Percentiles rank a stretch among this genome's conserved stretches.
Evolutionary conservation across 2,329 filamentous ascomycete species (phyloP).

Genomic region (Phoma herbarum): DNA sequence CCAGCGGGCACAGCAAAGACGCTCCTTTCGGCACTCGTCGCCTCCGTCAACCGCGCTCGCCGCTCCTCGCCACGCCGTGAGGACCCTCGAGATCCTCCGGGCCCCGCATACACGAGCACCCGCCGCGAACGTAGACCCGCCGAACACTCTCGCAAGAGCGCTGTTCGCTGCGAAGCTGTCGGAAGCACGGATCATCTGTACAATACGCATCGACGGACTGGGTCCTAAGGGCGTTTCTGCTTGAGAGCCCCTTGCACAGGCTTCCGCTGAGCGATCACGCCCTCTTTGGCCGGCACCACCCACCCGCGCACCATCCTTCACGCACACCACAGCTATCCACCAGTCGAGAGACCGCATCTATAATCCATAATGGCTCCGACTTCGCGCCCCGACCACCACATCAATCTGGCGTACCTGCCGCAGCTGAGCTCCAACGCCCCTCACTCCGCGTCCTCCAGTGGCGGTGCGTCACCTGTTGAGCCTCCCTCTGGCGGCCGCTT

Average conservation of each 20-base stretch:
- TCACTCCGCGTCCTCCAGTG: conserved; percentile 80
- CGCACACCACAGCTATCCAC: conserved; percentile 13
- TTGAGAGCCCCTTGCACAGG: conserved; percentile 27
- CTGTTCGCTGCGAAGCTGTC: conserved; percentile 19
- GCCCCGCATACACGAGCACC: conserved; percentile 14
- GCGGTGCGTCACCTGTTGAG: conserved; percentile 83
- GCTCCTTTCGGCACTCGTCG: conserved; percentile 36
- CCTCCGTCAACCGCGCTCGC: conserved; percentile 20
- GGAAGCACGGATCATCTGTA: conserved; percentile 4
- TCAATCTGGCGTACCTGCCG: conserved; percentile 82
- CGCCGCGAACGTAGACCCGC: conserved; percentile 2
- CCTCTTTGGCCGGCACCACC: conserved; percentile 54
- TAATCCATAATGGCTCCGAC: conserved; percentile 93
- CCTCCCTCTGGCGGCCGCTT: conserved; percentile 74
- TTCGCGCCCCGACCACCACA: conserved; percentile 78
- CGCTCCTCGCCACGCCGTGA: conserved; percentile 23
- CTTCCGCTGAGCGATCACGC: conserved; percentile 33
- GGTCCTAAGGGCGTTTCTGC: conserved; percentile 18
- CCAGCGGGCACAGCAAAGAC: conserved; percentile 32
- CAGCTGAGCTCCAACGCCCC: conserved; percentile 72
- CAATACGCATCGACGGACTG: conserved; percentile 13
- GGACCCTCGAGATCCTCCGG: conserved; percentile 11
- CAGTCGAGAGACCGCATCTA: conserved; percentile 43
- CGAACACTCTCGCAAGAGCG: conserved; percentile 27
- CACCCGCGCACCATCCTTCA: conserved; percentile 3